Evolutionary conservation across 768 basidiomycete species (phyloP).

Genomic region (Naganishia randhawae): DNA sequence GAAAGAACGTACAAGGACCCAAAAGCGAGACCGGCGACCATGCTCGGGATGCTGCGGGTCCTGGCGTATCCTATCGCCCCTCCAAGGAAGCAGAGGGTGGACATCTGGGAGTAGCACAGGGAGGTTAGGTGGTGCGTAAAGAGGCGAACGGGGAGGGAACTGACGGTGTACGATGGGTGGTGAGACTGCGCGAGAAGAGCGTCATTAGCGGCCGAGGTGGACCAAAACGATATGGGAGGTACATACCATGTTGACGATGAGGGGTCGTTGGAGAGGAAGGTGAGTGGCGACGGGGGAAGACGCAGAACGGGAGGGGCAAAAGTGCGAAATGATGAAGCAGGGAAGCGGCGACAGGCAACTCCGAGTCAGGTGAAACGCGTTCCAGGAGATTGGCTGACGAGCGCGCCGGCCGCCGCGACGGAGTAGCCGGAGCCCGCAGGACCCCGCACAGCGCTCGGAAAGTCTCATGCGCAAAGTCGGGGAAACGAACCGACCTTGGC

Average conservation of each 20-base stretch:
- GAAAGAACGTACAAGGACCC: conserved; percentile 46
- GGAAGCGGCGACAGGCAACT: not conserved
- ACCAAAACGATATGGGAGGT: not conserved
- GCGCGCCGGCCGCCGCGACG: not conserved
- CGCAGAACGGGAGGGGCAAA: not conserved
- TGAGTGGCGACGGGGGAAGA: not conserved
- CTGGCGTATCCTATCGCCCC: conserved; percentile 44
- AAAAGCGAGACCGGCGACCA: conserved; percentile 44
- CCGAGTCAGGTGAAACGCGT: not conserved
- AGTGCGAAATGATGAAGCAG: not conserved
- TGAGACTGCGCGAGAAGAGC: conserved; percentile 21
- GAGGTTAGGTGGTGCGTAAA: not conserved
- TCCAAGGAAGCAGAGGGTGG: conserved; percentile 41
- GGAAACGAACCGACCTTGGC: too few species aligned
- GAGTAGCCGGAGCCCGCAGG: conserved; percentile 5
- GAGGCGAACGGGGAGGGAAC: not conserved
- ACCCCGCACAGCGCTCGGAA: too few species aligned
- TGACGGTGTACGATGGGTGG: conserved; percentile 31
- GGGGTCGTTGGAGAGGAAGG: not conserved
- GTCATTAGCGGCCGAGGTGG: not conserved
- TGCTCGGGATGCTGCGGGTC: conserved; percentile 39
- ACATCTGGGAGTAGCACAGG: conserved; percentile 33
- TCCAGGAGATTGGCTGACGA: not conserved
- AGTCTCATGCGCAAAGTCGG: too few species aligned
- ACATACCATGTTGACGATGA: not conserved